Percentiles rank a stretch among this genome's conserved stretches.
phyloP scores from a whole-genome alignment of 768 basidiomycete genomes.

The Podaxis sp. region DNA sequence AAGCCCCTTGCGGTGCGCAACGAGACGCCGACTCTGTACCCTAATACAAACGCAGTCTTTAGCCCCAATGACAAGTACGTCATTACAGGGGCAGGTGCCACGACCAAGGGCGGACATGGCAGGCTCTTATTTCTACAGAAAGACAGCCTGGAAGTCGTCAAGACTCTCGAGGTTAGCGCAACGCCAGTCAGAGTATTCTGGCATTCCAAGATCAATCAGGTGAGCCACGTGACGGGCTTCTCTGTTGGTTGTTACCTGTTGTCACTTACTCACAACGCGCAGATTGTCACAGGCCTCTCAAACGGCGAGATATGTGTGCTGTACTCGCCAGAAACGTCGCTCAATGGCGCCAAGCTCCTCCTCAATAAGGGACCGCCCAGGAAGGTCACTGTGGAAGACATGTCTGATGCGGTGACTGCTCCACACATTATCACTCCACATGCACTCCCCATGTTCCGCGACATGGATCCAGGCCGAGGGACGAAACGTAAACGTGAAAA shows the following conservation, averaged over 20 bases:
- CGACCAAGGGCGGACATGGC: slow-evolving; percentile 67
- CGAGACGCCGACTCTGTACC: slow-evolving; percentile 76
- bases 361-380: slow-evolving; percentile 84
- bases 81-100: slow-evolving; percentile 77
- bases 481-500: slow-evolving; percentile 90
- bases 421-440: slow-evolving; percentile 93
- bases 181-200: slow-evolving; percentile 90
- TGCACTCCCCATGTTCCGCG: slow-evolving; percentile 89
- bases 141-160: slow-evolving; percentile 66
- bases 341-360: slow-evolving; percentile 90
- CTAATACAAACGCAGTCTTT: slow-evolving; percentile 91
- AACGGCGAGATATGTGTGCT: slow-evolving; percentile 87
- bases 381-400: slow-evolving; percentile 82
- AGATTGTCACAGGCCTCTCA: slow-evolving; percentile 89
- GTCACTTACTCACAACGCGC: slow-evolving; percentile 20
- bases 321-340: slow-evolving; percentile 88
- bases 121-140: slow-evolving; percentile 73
- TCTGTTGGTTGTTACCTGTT: slow-evolving; percentile 10
- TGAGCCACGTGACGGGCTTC: slow-evolving; percentile 34
- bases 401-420: slow-evolving; percentile 81
- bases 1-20: slow-evolving; percentile 75
- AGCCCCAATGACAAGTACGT: slow-evolving; percentile 92
- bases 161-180: slow-evolving; percentile 65
- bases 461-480: slow-evolving; percentile 69
- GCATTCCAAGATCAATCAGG: slow-evolving; percentile 99